Evolutionary conservation across 257 asterid genomes (phyloP).

Genomic region (Gynochthodes officinalis): DNA sequence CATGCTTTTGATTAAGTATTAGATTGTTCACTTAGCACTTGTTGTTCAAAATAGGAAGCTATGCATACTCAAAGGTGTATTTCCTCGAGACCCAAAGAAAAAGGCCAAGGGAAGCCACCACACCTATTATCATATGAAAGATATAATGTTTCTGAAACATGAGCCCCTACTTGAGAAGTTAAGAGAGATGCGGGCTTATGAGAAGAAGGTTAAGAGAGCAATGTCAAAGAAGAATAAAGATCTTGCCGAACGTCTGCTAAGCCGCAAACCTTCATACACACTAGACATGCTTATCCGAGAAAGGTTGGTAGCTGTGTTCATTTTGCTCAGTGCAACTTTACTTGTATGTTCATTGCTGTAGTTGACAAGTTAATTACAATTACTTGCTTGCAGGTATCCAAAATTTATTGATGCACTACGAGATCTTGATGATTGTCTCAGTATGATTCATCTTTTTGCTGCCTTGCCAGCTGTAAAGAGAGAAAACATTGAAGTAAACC

Average conservation of each 20-base stretch:
- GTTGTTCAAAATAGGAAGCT: conserved; percentile 32
- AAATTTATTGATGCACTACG: conserved; percentile 85
- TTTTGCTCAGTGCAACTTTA: background rate
- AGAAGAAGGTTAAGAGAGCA: conserved; percentile 81
- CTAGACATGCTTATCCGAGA: conserved; percentile 81
- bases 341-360: background rate
- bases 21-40: background rate
- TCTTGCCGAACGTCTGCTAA: conserved; percentile 73
- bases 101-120: conserved; percentile 97
- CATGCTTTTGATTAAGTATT: background rate
- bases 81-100: conserved; percentile 96
- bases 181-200: conserved; percentile 69
- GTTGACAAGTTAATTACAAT: background rate
- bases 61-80: conserved; percentile 81
- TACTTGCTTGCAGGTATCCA: conserved; percentile 59
- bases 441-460: conserved; percentile 96
- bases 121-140: conserved; percentile 87
- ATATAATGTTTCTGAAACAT: conserved; percentile 75
- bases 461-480: conserved; percentile 92
- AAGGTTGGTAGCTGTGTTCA: conserved; percentile 40
- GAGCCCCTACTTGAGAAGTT: conserved; percentile 84
- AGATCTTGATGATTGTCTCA: conserved; percentile 94
- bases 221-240: conserved; percentile 75
- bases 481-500: conserved; percentile 73
- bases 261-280: conserved; percentile 71